A percentile compares a stretch with the other conserved stretches of the same genome.
Conservation (phyloP, 306 rosid species). For the Pueraria montana region DNA sequence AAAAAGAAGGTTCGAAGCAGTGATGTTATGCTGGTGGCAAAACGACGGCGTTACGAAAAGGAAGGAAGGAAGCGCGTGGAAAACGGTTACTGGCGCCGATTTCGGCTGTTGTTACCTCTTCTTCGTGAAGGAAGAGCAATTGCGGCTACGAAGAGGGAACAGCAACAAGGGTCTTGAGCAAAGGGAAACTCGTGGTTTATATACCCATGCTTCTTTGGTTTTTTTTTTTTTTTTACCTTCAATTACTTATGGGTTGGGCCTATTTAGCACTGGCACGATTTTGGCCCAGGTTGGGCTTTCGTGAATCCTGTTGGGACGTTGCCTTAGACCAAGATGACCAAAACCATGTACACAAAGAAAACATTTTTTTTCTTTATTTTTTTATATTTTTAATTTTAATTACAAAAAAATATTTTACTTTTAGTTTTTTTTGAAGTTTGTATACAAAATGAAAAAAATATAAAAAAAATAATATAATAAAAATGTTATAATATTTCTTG, state of each 20-base stretch:
- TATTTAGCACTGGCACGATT: background rate
- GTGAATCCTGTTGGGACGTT: too few species aligned
- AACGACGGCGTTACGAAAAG: background rate
- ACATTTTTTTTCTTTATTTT: too few species aligned
- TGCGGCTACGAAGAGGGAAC: slow-evolving; percentile 33
- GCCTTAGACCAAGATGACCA: too few species aligned
- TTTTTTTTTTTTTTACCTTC: background rate
- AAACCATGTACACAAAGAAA: too few species aligned
- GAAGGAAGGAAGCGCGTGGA: background rate
- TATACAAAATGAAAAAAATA: too few species aligned
- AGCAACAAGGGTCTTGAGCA: slow-evolving; percentile 2
- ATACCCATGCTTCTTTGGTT: background rate
- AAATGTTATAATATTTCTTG: too few species aligned
- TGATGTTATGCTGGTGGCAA: background rate
- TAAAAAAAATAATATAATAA: too few species aligned
- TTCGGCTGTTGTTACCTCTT: slow-evolving; percentile 18
- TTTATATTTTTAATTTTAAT: too few species aligned
- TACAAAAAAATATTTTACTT: too few species aligned
- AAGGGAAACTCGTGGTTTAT: background rate
- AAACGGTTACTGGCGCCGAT: too few species aligned
- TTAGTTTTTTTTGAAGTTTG: too few species aligned
- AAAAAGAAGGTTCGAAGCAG: background rate
- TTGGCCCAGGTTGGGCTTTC: too few species aligned
- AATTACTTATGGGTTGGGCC: background rate
- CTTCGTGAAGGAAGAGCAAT: background rate